phyloP scores from a whole-genome alignment of 2,329 filamentous ascomycete species.

The Juglanconis sp. region DNA sequence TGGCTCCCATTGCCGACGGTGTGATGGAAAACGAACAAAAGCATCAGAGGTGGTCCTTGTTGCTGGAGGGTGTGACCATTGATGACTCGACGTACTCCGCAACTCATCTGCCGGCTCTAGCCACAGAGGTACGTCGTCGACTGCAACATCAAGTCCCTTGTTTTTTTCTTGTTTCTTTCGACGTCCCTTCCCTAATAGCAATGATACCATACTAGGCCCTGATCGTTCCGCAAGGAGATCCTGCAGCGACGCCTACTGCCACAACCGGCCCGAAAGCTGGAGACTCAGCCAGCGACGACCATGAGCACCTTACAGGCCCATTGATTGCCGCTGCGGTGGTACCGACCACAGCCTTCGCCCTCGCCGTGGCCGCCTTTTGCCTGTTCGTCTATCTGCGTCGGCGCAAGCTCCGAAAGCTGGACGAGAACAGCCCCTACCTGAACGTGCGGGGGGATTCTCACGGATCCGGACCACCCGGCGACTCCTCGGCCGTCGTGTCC shows the following conservation, averaged over 20 bases:
- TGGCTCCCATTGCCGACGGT: neutral
- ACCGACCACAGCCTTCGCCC: neutral
- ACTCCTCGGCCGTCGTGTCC: neutral
- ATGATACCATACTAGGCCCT: neutral
- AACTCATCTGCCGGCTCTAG: slow-evolving; percentile 4
- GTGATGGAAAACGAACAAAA: neutral
- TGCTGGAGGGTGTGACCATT: neutral
- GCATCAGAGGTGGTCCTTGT: neutral
- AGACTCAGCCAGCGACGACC: neutral
- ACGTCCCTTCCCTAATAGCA: too few relatives aligned
- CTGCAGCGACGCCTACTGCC: neutral
- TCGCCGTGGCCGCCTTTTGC: neutral
- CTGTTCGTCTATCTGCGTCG: slow-evolving; percentile 2
- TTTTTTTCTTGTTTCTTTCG: neutral
- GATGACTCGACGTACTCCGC: slow-evolving; percentile 2
- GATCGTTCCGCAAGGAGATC: neutral
- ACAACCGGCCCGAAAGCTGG: neutral
- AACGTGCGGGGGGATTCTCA: neutral
- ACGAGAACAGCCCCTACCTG: slow-evolving; percentile 2
- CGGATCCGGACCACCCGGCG: neutral
- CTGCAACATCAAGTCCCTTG: rapidly evolving
- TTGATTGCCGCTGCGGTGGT: slow-evolving; percentile 10
- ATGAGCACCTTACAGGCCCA: slow-evolving; percentile 2
- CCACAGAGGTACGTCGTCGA: slow-evolving; percentile 1
- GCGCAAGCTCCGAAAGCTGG: neutral